Conservation (phyloP, 164 flowering plant genomes). For the Nymphaea thermarum region DNA sequence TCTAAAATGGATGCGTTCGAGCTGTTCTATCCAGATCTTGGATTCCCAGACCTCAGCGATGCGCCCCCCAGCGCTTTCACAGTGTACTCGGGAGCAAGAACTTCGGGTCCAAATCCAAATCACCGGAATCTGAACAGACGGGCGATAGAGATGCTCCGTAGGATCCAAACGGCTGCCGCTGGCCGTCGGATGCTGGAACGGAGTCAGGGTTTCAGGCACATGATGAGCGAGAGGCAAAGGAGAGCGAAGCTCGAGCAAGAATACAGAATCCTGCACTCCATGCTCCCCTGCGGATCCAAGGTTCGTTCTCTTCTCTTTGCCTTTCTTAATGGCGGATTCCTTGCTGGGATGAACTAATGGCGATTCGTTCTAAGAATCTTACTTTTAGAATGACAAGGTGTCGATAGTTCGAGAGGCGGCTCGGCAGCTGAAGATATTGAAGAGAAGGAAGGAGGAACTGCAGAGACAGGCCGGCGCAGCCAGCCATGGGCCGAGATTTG, state of each 20-base stretch:
- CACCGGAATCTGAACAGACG: constrained; percentile 3
- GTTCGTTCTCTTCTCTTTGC: constrained; percentile 6
- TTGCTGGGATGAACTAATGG: background rate
- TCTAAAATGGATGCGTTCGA: no score
- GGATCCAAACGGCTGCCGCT: constrained; percentile 1
- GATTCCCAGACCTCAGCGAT: no score
- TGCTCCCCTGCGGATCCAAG: constrained; percentile 44
- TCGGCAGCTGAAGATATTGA: constrained; percentile 15
- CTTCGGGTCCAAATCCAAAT: no score
- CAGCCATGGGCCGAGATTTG: constrained; percentile 3
- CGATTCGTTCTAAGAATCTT: background rate
- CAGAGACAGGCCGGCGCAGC: constrained; percentile 17
- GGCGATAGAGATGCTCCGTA: constrained; percentile 19
- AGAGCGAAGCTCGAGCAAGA: constrained; percentile 33
- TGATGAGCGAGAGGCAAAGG: constrained; percentile 48
- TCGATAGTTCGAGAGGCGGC: constrained; percentile 25
- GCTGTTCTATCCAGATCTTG: no score
- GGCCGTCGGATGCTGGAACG: constrained; percentile 7
- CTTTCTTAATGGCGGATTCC: background rate
- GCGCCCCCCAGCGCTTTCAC: no score
- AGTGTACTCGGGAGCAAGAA: no score
- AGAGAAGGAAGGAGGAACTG: constrained; percentile 19
- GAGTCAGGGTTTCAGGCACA: constrained; percentile 25
- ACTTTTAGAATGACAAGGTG: constrained; percentile 31
- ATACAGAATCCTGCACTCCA: constrained; percentile 25